phyloP scores from a whole-genome alignment of 495 filamentous ascomycete genomes.

The Xylaria venustula region DNA sequence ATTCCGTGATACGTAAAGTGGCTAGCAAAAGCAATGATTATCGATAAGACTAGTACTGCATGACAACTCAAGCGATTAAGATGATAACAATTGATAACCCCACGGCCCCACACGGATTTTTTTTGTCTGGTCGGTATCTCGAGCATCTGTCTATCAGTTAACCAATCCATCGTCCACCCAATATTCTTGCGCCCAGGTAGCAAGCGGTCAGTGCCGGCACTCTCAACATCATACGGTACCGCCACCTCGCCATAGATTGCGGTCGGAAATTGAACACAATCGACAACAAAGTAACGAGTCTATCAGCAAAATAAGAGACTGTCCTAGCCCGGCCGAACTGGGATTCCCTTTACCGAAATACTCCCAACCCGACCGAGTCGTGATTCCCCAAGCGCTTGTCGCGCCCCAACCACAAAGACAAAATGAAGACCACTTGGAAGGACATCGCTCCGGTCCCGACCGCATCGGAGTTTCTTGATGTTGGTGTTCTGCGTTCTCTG shows the following conservation, averaged over 20 bases:
- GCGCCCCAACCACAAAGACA: slow-evolving; percentile 13
- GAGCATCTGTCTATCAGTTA: neutral
- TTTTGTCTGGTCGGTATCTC: slow-evolving; percentile 10
- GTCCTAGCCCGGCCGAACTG: no score
- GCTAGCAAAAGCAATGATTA: neutral
- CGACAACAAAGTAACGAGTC: no score
- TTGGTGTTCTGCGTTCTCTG: no score
- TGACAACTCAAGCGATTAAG: slow-evolving; percentile 5
- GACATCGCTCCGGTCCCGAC: slow-evolving; percentile 88
- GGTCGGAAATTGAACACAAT: no score
- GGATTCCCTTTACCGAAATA: no score
- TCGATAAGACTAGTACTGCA: slow-evolving; percentile 25
- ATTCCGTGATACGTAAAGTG: no score
- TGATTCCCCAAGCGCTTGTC: slow-evolving; percentile 14
- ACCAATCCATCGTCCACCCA: neutral
- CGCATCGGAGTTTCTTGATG: slow-evolving; percentile 88
- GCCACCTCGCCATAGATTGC: no score
- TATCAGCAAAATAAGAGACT: no score
- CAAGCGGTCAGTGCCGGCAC: no score
- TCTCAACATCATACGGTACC: no score
- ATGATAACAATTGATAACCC: slow-evolving; percentile 19
- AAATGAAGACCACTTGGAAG: slow-evolving; percentile 56
- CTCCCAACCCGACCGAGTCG: no score
- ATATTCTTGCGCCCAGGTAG: no score
- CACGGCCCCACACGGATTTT: slow-evolving; percentile 28